Evolutionary conservation across 2,329 filamentous ascomycete species (phyloP).

Genomic region (Claviceps fusiformis): DNA sequence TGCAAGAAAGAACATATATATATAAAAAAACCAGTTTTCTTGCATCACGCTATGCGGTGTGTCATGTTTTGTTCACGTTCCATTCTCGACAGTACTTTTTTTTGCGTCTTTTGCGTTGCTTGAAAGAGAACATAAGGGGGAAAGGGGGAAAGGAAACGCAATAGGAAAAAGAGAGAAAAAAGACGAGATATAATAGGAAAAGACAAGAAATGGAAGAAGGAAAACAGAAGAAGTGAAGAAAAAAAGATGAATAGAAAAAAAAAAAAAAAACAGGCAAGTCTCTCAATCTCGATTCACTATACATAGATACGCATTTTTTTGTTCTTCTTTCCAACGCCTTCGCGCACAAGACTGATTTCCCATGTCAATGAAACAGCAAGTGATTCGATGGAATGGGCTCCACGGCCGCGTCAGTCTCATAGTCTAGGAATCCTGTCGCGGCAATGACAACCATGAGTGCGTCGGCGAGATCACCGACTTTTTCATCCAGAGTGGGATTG

Average conservation of each 20-base stretch:
- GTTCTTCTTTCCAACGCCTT: slow-evolving; percentile 12
- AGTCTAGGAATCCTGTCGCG: slow-evolving; percentile 70
- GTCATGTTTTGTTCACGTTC: too few relatives aligned
- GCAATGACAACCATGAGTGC: slow-evolving; percentile 72
- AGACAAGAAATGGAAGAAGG: background rate
- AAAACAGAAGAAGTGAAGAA: background rate
- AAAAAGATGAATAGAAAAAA: too few relatives aligned
- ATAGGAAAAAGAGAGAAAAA: too few relatives aligned
- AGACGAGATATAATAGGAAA: too few relatives aligned
- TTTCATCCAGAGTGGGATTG: slow-evolving; percentile 36
- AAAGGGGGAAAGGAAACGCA: too few relatives aligned
- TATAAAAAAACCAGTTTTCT: too few relatives aligned
- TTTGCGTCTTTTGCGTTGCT: too few relatives aligned
- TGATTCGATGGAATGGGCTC: slow-evolving; percentile 20
- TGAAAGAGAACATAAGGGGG: too few relatives aligned
- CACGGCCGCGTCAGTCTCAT: slow-evolving; percentile 26
- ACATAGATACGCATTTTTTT: background rate
- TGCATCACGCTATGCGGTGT: too few relatives aligned
- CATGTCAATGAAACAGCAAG: slow-evolving; percentile 26
- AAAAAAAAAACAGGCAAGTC: background rate
- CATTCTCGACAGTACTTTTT: too few relatives aligned
- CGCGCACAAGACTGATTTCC: slow-evolving; percentile 2
- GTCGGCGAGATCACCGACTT: slow-evolving; percentile 66
- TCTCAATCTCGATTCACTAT: background rate
- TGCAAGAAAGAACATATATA: too few relatives aligned